These are phyloP conservation scores for Ophiosphaerella narmari DNA, from an alignment of 2,329 filamentous ascomycete genomes.

Conservation along the genomic window DNA sequence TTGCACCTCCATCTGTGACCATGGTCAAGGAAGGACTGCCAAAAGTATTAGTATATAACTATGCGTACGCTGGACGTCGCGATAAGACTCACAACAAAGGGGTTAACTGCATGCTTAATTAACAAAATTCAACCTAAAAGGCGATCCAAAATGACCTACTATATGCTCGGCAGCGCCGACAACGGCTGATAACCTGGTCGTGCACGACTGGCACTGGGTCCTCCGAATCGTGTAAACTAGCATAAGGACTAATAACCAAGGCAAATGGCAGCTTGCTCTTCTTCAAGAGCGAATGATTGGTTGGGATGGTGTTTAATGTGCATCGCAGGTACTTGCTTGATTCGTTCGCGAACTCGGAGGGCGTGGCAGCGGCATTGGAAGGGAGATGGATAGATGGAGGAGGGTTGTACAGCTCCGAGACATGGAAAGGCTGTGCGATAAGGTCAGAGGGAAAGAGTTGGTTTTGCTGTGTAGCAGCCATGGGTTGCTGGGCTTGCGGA, in stretches of 20 bases:
- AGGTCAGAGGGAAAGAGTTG: conserved; percentile 92
- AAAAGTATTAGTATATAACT: conserved; percentile 7
- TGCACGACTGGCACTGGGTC: conserved; percentile 90
- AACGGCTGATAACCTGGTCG: conserved; percentile 96
- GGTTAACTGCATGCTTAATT: conserved; percentile 82
- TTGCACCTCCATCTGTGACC: conserved; percentile 99
- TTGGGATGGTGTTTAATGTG: conserved; percentile 91
- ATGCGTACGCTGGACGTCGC: neutral
- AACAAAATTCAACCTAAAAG: conserved; percentile 59
- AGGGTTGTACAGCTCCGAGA: conserved; percentile 86
- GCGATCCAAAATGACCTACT: conserved; percentile 2
- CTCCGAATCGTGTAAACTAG: conserved; percentile 87
- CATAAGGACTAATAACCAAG: conserved; percentile 94
- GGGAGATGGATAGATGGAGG: conserved; percentile 91
- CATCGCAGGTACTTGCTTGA: conserved; percentile 93
- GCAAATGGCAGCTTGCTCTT: conserved; percentile 94
- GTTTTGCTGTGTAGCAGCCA: conserved; percentile 58
- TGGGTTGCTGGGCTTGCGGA: conserved; percentile 37
- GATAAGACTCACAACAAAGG: conserved; percentile 68
- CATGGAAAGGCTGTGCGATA: conserved; percentile 90
- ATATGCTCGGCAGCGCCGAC: conserved; percentile 92
- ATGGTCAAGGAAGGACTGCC: conserved; percentile 79
- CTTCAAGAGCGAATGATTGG: conserved; percentile 89
- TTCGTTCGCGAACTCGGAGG: conserved; percentile 89
- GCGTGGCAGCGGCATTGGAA: conserved; percentile 90